A percentile compares a stretch with the other conserved stretches of the same genome.
Conservation (phyloP, 1,284 basidiomycete genomes). For the Boletellus deceptivus region DNA sequence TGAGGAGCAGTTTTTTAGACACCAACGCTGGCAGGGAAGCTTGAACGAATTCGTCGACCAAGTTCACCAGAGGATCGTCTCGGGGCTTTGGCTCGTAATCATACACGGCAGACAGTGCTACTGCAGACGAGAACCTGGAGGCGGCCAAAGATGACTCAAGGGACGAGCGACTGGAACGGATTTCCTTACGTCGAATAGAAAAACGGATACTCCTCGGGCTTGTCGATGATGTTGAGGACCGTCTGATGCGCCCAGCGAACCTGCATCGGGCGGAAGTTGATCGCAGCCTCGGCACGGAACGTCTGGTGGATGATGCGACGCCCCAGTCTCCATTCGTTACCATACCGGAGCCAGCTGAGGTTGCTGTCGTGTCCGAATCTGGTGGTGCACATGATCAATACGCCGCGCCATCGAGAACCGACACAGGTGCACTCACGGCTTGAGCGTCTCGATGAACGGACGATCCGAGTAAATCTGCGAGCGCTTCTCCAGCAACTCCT, state of each 20-base stretch:
- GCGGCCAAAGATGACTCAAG: background rate
- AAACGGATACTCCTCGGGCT: background rate
- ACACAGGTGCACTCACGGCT: too few species aligned
- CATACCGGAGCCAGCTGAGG: background rate
- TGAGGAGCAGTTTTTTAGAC: background rate
- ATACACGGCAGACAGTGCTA: background rate
- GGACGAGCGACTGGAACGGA: background rate
- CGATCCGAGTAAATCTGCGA: background rate
- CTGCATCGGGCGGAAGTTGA: background rate
- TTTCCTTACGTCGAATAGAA: background rate
- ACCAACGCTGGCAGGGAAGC: background rate
- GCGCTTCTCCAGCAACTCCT: background rate
- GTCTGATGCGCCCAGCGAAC: background rate
- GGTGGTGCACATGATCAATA: background rate
- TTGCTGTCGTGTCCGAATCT: background rate
- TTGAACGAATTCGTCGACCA: background rate
- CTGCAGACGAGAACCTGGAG: background rate
- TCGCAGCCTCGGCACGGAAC: background rate
- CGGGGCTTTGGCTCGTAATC: background rate
- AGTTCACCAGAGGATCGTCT: background rate
- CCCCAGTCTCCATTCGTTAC: background rate
- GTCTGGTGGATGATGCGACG: slow-evolving; percentile 1
- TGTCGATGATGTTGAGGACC: background rate
- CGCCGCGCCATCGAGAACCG: too few species aligned
- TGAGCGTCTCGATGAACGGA: background rate